Conservation (phyloP, 2,329 filamentous ascomycete genomes). For the Mollisia scopiformis region DNA sequence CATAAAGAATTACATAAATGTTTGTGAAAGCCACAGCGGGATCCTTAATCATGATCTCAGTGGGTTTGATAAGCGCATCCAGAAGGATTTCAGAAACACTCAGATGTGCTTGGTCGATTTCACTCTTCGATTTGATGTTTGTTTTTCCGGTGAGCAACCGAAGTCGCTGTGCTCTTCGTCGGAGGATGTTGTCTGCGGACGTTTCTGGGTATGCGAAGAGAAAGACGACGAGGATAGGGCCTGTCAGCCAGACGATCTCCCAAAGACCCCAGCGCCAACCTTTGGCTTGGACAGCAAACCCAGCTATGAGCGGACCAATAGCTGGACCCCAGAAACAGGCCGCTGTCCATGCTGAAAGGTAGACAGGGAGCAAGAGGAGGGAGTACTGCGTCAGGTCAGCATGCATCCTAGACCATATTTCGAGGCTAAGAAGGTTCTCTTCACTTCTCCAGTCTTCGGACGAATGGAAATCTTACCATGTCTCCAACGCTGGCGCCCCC, state of each 20-base stretch:
- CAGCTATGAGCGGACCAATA: conserved; percentile 60
- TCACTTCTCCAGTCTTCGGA: not conserved
- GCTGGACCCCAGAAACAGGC: conserved; percentile 45
- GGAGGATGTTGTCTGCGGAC: conserved; percentile 57
- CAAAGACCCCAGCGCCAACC: conserved; percentile 65
- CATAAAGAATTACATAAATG: conserved; percentile 9
- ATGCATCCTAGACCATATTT: no score
- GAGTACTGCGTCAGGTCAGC: conserved; percentile 12
- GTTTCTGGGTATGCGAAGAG: conserved; percentile 67
- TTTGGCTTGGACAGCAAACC: conserved; percentile 57
- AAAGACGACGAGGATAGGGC: conserved; percentile 58
- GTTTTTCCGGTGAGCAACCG: conserved; percentile 57
- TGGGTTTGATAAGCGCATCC: conserved; percentile 61
- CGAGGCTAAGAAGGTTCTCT: not conserved
- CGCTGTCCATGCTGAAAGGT: conserved; percentile 18
- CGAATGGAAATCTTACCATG: conserved; percentile 33
- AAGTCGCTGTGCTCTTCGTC: conserved; percentile 59
- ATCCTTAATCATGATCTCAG: conserved; percentile 61
- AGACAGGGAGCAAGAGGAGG: conserved; percentile 31
- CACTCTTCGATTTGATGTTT: conserved; percentile 60
- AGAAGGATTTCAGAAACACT: conserved; percentile 47
- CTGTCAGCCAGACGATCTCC: conserved; percentile 63
- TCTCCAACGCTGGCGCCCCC: conserved; percentile 52
- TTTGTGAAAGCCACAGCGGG: conserved; percentile 38
- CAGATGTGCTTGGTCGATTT: conserved; percentile 60